Conservation (phyloP, 116 monocot genomes). For the Cymodocea nodosa region DNA sequence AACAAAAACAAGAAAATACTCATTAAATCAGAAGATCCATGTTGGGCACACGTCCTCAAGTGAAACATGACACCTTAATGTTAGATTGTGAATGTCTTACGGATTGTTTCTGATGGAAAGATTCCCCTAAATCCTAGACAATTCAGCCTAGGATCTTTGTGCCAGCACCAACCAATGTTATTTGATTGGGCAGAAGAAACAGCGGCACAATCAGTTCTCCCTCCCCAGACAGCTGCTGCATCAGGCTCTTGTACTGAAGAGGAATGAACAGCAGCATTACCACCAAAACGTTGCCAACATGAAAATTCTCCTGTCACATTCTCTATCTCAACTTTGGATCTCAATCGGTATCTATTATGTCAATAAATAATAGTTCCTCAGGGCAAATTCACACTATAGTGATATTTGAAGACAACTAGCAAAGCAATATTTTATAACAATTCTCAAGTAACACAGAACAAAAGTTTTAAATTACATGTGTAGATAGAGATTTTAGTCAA, state of each 20-base stretch:
- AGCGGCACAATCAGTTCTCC: slow-evolving; percentile 31
- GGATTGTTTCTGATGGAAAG: slow-evolving; percentile 57
- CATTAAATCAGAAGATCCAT: background rate
- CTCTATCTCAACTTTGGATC: slow-evolving; percentile 86
- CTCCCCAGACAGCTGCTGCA: slow-evolving; percentile 56
- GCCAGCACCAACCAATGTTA: slow-evolving; percentile 72
- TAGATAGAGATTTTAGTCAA: no score
- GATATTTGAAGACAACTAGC: background rate
- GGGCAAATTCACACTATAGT: background rate
- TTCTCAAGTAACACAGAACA: background rate
- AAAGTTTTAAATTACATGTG: background rate
- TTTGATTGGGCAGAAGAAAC: slow-evolving; percentile 46
- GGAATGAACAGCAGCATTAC: slow-evolving; percentile 6
- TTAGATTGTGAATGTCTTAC: slow-evolving; percentile 30
- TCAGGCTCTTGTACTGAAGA: slow-evolving; percentile 42
- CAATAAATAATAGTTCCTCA: background rate
- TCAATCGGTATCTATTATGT: slow-evolving; percentile 59
- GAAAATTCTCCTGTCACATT: slow-evolving; percentile 43
- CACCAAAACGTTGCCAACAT: slow-evolving; percentile 93
- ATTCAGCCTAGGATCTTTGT: slow-evolving; percentile 63
- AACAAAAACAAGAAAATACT: background rate
- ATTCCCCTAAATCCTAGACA: slow-evolving; percentile 86
- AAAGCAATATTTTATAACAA: background rate
- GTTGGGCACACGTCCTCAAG: background rate
- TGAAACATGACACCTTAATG: background rate